Base-by-base conservation (phyloP, 2,329 filamentous ascomycete species). In the Apiospora rasikravindrae region DNA sequence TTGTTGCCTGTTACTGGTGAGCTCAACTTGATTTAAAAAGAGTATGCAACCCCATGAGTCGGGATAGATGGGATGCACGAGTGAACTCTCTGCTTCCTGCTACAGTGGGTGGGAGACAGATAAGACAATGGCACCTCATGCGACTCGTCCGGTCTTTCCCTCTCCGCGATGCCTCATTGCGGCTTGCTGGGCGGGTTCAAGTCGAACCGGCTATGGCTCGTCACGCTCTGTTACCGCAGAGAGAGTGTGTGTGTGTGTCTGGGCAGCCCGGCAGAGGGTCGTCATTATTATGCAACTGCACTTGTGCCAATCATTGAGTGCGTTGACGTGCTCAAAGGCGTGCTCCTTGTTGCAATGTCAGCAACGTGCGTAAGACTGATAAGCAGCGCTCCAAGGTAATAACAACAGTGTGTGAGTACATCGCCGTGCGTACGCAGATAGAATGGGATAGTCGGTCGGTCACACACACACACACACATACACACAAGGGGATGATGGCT, bases 261-360 rank as follows among this genome's bases (percentile, higher is more conserved):
- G 8, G 40, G 40, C 13, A 42, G 40, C 5, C 33, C 51, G 26
- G 51, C 51, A 57, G 14, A 57, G 51, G 51, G 10, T 26, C 24
- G 24, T 53, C 53, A 61, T 29, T 7, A 37, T 37, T 61, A 61
- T 37, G 53, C 53, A 61, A 22, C 53, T 22, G 53, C 53, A 37
- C 53, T 22, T 33, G n/a, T 61, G 53, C 29, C 29, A 61, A 61
- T 61, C 53, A 61, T 61, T 22, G 53, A 26, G 51, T 61, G 53
- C 26, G 57, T 64, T 64, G 57, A 64, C 57, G 57, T 64, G 57
- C 57, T 40, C 57, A 11, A 61, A 64, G 57, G 33, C 33, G 33
- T 64, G 57, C 57, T 40, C 6, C 33, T 11, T 22, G 2, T 7
- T 64, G 40, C 57, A 40, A 64, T 64, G 33, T 40, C 33, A 64